Conservation (phyloP, 768 basidiomycete species). For the Suillus luteus region DNA sequence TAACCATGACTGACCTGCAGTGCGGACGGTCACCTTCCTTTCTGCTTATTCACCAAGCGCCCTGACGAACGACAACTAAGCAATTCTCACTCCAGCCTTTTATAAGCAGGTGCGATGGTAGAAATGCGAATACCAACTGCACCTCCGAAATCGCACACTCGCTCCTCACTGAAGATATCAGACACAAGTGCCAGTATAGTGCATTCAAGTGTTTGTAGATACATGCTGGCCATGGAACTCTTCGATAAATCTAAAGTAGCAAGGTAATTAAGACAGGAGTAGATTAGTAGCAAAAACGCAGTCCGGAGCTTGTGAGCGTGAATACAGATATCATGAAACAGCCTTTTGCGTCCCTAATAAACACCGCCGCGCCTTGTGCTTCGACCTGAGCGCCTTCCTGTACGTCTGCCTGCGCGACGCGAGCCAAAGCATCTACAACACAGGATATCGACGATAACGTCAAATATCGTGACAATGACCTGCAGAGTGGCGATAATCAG, state of each 20-base stretch:
- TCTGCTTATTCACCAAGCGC: neutral
- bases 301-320: neutral
- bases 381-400: neutral
- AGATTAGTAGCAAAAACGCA: neutral
- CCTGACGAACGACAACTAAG: neutral
- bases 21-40: neutral
- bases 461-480: slow-evolving; percentile 68
- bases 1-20: no score
- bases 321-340: neutral
- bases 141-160: neutral
- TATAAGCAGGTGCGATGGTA: neutral
- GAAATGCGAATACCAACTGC: neutral
- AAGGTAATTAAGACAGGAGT: neutral
- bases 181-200: neutral
- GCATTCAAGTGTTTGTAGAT: neutral
- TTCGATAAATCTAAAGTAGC: neutral
- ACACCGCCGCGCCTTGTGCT: neutral
- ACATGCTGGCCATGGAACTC: neutral
- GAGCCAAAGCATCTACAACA: slow-evolving; percentile 13
- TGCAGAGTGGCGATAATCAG: slow-evolving; percentile 24
- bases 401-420: neutral
- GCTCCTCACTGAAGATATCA: neutral
- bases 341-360: neutral
- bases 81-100: neutral
- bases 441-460: slow-evolving; percentile 26